These are phyloP conservation scores for Aspergillus haitiensis DNA, from an alignment of 495 filamentous ascomycete genomes.

Conservation along the genomic window DNA sequence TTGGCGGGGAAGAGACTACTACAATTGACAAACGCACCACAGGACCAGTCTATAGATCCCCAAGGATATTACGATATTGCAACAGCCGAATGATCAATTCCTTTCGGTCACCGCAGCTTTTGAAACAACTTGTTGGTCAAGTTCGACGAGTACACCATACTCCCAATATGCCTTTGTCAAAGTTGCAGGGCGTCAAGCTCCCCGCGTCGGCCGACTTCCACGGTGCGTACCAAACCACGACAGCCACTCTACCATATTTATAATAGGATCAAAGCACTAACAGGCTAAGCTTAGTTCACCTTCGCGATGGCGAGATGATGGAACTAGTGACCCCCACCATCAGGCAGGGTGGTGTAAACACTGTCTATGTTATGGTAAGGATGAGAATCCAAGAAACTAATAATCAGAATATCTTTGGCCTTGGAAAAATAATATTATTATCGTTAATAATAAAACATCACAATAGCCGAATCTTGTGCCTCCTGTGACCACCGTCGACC, in stretches of 20 bases:
- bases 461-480: slow-evolving; percentile 67
- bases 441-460: slow-evolving; percentile 8
- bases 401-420: slow-evolving; percentile 6
- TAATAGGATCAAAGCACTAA: not conserved
- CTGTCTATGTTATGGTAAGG: slow-evolving; percentile 77
- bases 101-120: not conserved
- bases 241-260: not conserved
- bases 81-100: not conserved
- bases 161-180: slow-evolving; percentile 39
- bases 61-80: not conserved
- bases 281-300: slow-evolving; percentile 47
- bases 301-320: slow-evolving; percentile 80
- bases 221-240: slow-evolving; percentile 36
- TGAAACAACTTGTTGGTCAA: not conserved
- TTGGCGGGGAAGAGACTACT: slow-evolving; percentile 26
- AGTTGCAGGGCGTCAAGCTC: slow-evolving; percentile 53
- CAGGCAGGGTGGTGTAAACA: slow-evolving; percentile 70
- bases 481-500: slow-evolving; percentile 70
- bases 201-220: slow-evolving; percentile 73
- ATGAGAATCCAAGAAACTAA: slow-evolving; percentile 1
- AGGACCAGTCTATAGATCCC: slow-evolving; percentile 1
- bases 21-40: not conserved
- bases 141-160: slow-evolving; percentile 6
- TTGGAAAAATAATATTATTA: too few species aligned
- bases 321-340: slow-evolving; percentile 78